Conservation (phyloP, 495 filamentous ascomycete genomes). For the Annulohypoxylon moriforme region DNA sequence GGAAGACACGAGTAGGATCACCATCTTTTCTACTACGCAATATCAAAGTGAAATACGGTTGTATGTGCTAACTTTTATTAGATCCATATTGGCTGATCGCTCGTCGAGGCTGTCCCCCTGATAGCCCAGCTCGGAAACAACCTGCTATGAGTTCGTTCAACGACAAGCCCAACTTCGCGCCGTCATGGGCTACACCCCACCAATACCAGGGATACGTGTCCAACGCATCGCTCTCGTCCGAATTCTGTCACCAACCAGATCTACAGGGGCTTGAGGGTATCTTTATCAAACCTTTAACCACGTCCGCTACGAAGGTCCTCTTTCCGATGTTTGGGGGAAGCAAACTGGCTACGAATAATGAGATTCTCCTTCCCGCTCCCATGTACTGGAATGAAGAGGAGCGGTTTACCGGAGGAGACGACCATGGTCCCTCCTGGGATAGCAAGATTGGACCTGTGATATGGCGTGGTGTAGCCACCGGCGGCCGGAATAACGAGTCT, state of each 20-base stretch:
- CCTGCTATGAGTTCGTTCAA: slow-evolving; percentile 55
- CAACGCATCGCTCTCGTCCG: slow-evolving; percentile 73
- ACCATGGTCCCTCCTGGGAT: slow-evolving; percentile 65
- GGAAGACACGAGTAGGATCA: slow-evolving; percentile 57
- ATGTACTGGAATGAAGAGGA: slow-evolving; percentile 79
- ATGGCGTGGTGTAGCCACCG: slow-evolving; percentile 77
- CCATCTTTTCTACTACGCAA: neutral
- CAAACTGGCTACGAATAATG: slow-evolving; percentile 79
- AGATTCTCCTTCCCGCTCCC: slow-evolving; percentile 77
- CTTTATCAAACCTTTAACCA: slow-evolving; percentile 70
- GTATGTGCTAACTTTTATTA: slow-evolving; percentile 41
- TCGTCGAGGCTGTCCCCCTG: slow-evolving; percentile 68
- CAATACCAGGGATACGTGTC: slow-evolving; percentile 68
- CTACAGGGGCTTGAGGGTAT: slow-evolving; percentile 71
- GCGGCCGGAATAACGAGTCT: slow-evolving; percentile 65
- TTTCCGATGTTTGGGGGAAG: slow-evolving; percentile 77
- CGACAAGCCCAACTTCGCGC: slow-evolving; percentile 56
- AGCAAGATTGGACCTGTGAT: slow-evolving; percentile 65
- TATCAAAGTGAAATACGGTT: slow-evolving; percentile 32
- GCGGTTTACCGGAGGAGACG: slow-evolving; percentile 71
- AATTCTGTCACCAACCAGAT: slow-evolving; percentile 71
- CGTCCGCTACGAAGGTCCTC: slow-evolving; percentile 63
- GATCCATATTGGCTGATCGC: slow-evolving; percentile 72
- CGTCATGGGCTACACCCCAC: slow-evolving; percentile 51
- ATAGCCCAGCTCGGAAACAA: slow-evolving; percentile 65